phyloP scores from a whole-genome alignment of 129 eudicot species.

The Chrysanthemum makinoi region DNA sequence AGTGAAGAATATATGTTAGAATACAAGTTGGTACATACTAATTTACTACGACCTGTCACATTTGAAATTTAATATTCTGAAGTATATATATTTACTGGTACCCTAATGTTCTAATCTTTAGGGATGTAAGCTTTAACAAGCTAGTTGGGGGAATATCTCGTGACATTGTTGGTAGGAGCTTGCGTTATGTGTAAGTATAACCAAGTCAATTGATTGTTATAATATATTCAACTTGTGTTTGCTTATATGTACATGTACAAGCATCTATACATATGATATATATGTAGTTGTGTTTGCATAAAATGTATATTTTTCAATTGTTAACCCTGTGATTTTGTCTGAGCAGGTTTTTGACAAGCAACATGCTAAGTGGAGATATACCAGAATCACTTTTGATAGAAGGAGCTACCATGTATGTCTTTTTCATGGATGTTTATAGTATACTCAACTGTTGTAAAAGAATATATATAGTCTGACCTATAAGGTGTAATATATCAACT shows the following conservation, averaged over 20 bases:
- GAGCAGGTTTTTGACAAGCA: conserved; percentile 59
- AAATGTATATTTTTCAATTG: background rate
- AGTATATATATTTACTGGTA: too few relatives aligned
- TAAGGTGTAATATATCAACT: conserved; percentile 11
- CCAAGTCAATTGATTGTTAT: background rate
- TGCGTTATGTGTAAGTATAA: conserved; percentile 26
- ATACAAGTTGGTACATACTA: background rate
- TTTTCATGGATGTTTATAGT: conserved; percentile 6
- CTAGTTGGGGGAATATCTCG: conserved; percentile 23
- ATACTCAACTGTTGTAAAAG: background rate
- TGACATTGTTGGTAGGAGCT: conserved; percentile 30
- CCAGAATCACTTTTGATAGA: conserved; percentile 60
- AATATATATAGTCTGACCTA: background rate
- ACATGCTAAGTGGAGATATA: conserved; percentile 64
- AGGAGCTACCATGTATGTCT: conserved; percentile 66
- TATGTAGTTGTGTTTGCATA: background rate
- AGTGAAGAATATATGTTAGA: background rate
- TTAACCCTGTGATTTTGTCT: conserved; percentile 22
- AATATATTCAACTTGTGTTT: background rate
- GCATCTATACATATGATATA: background rate
- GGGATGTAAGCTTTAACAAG: conserved; percentile 32
- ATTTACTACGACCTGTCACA: background rate
- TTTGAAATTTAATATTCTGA: background rate
- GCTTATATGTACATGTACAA: background rate
- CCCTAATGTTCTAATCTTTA: background rate